phyloP scores from a whole-genome alignment of 305 asterid genomes.

The Fraxinus velutina region DNA sequence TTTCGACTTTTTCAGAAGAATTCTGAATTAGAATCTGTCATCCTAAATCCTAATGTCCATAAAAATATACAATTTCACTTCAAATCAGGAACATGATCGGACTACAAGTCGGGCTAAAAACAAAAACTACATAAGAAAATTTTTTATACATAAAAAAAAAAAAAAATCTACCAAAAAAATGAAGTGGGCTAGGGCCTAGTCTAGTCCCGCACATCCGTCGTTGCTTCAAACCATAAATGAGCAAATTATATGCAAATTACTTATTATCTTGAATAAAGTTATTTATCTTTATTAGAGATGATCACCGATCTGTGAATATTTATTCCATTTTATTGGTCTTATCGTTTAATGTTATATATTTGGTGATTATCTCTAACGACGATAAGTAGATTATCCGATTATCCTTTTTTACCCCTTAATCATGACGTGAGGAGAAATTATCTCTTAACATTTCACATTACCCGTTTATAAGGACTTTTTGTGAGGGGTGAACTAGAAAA shows the following conservation, averaged over 20 bases:
- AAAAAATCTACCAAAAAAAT: background rate
- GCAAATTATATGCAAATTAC: background rate
- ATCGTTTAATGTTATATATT: background rate
- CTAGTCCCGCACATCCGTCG: background rate
- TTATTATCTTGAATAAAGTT: background rate
- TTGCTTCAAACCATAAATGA: background rate
- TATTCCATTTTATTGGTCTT: background rate
- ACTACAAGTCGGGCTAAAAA: background rate
- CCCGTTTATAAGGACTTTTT: background rate
- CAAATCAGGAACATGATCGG: background rate
- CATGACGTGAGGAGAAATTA: background rate
- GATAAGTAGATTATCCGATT: background rate
- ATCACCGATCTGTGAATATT: background rate
- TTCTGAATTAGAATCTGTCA: background rate
- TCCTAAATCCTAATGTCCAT: background rate
- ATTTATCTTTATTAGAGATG: background rate
- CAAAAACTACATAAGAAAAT: too few species aligned
- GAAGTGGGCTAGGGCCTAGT: background rate
- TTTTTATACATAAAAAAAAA: too few species aligned
- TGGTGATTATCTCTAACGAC: background rate
- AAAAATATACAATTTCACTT: background rate
- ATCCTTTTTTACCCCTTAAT: background rate
- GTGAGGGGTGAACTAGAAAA: background rate
- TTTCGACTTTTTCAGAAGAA: background rate
- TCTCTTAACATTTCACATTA: background rate